A percentile compares a stretch with the other conserved stretches of the same genome.
phyloP scores from a whole-genome alignment of 75 land plant genomes.

The Pinus tabuliformis region DNA sequence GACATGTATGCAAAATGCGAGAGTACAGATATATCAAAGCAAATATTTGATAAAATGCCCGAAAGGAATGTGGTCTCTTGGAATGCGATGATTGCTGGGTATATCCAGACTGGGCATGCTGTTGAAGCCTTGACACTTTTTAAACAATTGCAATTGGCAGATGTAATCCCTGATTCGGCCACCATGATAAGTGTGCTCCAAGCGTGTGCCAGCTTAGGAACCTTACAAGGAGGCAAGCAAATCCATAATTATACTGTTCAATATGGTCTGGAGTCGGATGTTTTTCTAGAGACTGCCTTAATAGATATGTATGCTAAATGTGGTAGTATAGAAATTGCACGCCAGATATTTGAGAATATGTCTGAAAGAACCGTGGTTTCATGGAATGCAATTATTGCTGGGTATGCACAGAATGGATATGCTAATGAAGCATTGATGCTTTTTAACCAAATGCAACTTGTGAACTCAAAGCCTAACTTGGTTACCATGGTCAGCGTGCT shows the following conservation, averaged over 20 bases:
- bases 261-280: conserved; percentile 12
- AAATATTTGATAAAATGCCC: conserved; percentile 11
- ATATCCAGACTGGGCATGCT: conserved; percentile 5
- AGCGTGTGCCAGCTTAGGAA: conserved; percentile 13
- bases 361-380: conserved; percentile 1
- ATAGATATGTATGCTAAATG: conserved; percentile 26
- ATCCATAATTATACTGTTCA: conserved; percentile 5
- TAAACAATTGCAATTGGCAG: conserved; percentile 11
- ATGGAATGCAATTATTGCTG: conserved; percentile 23
- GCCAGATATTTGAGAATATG: conserved; percentile 8
- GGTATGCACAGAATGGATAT: conserved; percentile 20
- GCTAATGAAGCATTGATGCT: conserved; percentile 10
- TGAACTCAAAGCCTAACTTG: not conserved
- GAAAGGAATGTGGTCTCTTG: conserved; percentile 8
- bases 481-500: conserved; percentile 19
- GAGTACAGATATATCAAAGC: not conserved
- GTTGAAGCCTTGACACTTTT: conserved; percentile 8
- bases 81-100: conserved; percentile 24
- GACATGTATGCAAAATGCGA: conserved; percentile 28
- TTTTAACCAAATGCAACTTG: conserved; percentile 11
- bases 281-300: conserved; percentile 15
- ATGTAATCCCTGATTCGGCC: conserved; percentile 11
- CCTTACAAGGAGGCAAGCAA: conserved; percentile 11
- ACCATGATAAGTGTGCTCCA: conserved; percentile 13
- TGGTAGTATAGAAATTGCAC: conserved; percentile 17